phyloP scores from a whole-genome alignment of 495 filamentous ascomycete species.

The Hapsidospora chrysogenum region DNA sequence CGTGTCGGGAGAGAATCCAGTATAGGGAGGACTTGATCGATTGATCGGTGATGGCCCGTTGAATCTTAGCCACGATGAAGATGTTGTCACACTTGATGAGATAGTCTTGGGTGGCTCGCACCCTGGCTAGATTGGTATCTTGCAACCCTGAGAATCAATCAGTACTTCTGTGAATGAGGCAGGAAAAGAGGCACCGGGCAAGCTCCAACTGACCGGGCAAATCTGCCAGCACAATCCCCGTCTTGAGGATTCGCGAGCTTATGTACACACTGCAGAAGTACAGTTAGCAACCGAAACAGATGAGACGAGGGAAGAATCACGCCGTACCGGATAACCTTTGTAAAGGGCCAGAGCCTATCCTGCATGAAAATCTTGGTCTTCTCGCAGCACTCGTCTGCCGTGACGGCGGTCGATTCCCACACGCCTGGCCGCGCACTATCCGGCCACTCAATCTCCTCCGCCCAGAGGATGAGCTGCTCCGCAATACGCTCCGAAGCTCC shows the following conservation, averaged over 20 bases:
- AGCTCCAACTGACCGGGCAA: slow-evolving; percentile 6
- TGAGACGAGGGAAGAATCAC: neutral
- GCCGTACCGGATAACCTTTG: slow-evolving; percentile 14
- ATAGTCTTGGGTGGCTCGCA: slow-evolving; percentile 12
- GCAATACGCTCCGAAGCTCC: slow-evolving; percentile 1
- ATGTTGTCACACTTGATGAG: slow-evolving; percentile 13
- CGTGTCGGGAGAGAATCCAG: slow-evolving; percentile 6
- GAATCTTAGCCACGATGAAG: slow-evolving; percentile 14
- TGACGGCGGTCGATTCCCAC: slow-evolving; percentile 11
- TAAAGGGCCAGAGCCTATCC: slow-evolving; percentile 15
- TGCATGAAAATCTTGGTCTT: slow-evolving; percentile 12
- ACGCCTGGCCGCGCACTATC: slow-evolving; percentile 7
- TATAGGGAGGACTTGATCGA: slow-evolving; percentile 10
- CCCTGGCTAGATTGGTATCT: slow-evolving; percentile 13
- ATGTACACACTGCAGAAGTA: slow-evolving; percentile 10
- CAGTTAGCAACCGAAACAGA: neutral
- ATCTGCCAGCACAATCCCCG: slow-evolving; percentile 11
- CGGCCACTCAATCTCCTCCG: slow-evolving; percentile 10
- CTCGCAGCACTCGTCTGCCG: slow-evolving; percentile 12
- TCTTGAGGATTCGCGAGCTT: slow-evolving; percentile 12
- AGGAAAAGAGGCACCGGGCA: too few relatives aligned
- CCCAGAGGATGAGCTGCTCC: neutral
- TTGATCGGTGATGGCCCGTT: slow-evolving; percentile 10
- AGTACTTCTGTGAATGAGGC: neutral
- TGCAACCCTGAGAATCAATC: slow-evolving; percentile 5